Conservation (phyloP, 495 filamentous ascomycete genomes). For the Echria macrotheca region DNA sequence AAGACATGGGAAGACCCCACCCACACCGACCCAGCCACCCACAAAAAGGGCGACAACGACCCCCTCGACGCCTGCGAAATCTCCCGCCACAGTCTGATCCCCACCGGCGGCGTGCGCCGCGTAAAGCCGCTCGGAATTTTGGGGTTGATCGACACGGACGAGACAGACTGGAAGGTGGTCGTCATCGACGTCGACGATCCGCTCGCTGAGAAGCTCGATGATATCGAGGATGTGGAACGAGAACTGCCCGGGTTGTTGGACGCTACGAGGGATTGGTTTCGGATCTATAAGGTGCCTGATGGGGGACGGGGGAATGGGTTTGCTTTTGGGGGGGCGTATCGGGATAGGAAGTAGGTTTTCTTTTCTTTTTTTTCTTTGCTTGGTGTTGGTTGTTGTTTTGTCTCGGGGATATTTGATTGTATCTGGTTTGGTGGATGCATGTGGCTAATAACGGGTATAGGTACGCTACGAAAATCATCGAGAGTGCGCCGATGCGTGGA, state of each 20-base stretch:
- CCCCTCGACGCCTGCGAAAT: constrained; percentile 24
- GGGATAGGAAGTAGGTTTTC: background rate
- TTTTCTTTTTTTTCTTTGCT: no score
- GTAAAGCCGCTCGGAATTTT: constrained; percentile 29
- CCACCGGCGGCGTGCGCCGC: constrained; percentile 14
- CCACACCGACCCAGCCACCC: constrained; percentile 4
- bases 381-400: background rate
- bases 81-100: background rate
- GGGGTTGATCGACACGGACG: constrained; percentile 28
- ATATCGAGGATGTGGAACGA: constrained; percentile 23
- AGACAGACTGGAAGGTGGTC: constrained; percentile 35
- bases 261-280: constrained; percentile 26
- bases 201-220: constrained; percentile 17
- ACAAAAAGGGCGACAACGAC: constrained; percentile 19
- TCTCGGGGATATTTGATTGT: background rate
- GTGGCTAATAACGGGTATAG: background rate
- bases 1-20: constrained; percentile 24
- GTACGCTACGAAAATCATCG: constrained; percentile 16
- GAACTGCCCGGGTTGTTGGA: constrained; percentile 24
- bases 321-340: constrained; percentile 15
- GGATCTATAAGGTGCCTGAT: constrained; percentile 22
- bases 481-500: constrained; percentile 18
- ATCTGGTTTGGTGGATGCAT: background rate
- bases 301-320: constrained; percentile 13
- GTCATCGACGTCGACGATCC: constrained; percentile 25